phyloP scores from a whole-genome alignment of 352 stramenopile species.

The Plasmopara muralis region DNA sequence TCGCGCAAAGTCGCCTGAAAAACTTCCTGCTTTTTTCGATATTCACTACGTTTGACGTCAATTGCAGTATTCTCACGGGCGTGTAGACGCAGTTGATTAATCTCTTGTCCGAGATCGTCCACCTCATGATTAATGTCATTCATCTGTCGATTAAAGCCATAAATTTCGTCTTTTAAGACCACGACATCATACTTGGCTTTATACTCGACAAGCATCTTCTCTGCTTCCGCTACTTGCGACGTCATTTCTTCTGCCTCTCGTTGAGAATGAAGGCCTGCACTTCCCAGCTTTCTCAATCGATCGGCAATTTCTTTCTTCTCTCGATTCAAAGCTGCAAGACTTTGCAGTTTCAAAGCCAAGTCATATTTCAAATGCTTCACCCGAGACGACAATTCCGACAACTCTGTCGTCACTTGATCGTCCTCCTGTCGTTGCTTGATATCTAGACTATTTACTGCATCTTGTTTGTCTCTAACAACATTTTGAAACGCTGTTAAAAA shows the following conservation, averaged over 20 bases:
- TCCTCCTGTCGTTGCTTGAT: slow-evolving; percentile 34
- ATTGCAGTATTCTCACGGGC: slow-evolving; percentile 44
- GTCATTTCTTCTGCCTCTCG: slow-evolving; percentile 46
- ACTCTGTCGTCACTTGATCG: slow-evolving; percentile 35
- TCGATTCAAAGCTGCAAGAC: slow-evolving; percentile 30
- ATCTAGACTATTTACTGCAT: slow-evolving; percentile 31
- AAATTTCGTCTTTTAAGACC: slow-evolving; percentile 39
- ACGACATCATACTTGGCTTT: slow-evolving; percentile 36
- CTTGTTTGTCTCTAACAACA: slow-evolving; percentile 39
- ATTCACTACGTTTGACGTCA: slow-evolving; percentile 40
- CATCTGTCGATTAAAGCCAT: slow-evolving; percentile 36
- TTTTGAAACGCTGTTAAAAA: slow-evolving; percentile 45
- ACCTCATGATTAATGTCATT: slow-evolving; percentile 38
- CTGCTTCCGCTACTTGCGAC: slow-evolving; percentile 34
- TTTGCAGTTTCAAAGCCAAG: slow-evolving; percentile 35
- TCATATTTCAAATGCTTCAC: slow-evolving; percentile 48
- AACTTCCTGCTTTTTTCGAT: slow-evolving; percentile 36
- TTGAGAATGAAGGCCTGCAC: slow-evolving; percentile 31
- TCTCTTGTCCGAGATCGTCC: slow-evolving; percentile 36
- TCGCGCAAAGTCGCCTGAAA: slow-evolving; percentile 38
- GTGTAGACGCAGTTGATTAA: slow-evolving; percentile 46
- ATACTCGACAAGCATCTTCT: slow-evolving; percentile 36
- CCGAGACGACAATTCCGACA: slow-evolving; percentile 46
- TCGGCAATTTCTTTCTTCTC: slow-evolving; percentile 38
- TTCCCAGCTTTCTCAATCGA: slow-evolving; percentile 38